Percentiles rank a stretch among this genome's conserved stretches.
Conservation (phyloP, 2,329 filamentous ascomycete species). For the Leptographium radiaticola region DNA sequence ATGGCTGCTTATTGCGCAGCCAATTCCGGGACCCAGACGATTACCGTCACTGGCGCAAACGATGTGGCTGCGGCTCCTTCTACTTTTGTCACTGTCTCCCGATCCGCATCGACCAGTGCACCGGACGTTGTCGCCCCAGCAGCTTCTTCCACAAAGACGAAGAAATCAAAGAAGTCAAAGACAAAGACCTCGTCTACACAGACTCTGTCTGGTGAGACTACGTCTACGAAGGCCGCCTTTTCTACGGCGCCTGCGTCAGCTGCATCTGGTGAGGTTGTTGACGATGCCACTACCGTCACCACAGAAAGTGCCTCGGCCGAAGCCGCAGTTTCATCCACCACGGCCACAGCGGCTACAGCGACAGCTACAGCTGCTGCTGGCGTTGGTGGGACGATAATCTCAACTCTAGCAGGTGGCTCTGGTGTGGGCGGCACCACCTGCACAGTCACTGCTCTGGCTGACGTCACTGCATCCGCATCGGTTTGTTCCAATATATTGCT, state of each 20-base stretch:
- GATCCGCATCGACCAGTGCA: neutral
- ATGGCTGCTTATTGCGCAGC: neutral
- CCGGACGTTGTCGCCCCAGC: neutral
- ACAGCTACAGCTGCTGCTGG: neutral
- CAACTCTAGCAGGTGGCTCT: neutral
- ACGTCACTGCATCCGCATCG: neutral
- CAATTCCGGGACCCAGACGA: neutral
- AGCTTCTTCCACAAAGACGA: neutral
- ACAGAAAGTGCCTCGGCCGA: neutral
- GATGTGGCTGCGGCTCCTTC: neutral
- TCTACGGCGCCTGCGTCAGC: neutral
- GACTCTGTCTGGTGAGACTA: neutral
- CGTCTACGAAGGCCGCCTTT: neutral
- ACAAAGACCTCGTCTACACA: neutral
- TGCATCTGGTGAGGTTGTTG: neutral
- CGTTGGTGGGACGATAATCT: neutral
- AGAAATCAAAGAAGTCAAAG: neutral
- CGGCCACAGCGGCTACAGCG: neutral
- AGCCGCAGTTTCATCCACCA: neutral
- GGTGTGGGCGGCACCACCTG: conserved; percentile 1
- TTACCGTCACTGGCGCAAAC: neutral
- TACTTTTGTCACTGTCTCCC: neutral
- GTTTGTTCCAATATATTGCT: conserved; percentile 1
- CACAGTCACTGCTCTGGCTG: neutral
- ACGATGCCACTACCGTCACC: no score